These are phyloP conservation scores for Xylariaceae sp. DNA, from an alignment of 2,329 filamentous ascomycete genomes.

Conservation along the genomic window DNA sequence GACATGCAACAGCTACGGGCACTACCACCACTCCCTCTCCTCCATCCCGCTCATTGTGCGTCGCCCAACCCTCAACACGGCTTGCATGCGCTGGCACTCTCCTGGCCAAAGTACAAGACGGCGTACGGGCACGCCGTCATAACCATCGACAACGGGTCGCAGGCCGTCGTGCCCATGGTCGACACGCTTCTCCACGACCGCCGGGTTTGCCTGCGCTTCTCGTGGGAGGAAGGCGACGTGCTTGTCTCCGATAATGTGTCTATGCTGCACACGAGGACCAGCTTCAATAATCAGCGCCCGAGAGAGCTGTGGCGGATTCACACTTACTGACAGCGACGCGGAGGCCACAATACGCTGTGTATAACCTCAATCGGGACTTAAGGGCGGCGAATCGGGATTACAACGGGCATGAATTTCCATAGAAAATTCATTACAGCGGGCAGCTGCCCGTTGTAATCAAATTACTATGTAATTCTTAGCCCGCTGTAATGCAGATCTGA, in stretches of 20 bases:
- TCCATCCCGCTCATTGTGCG: neutral
- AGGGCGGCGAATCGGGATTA: too few relatives aligned
- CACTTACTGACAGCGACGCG: neutral
- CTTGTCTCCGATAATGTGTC: neutral
- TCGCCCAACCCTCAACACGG: neutral
- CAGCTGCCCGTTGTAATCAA: too few relatives aligned
- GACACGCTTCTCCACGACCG: neutral
- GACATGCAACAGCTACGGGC: neutral
- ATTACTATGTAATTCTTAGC: too few relatives aligned
- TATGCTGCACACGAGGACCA: neutral
- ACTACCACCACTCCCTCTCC: neutral
- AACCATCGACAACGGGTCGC: neutral
- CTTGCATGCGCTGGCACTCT: neutral
- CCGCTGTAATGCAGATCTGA: too few relatives aligned
- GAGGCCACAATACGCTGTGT: too few relatives aligned
- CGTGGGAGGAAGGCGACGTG: neutral
- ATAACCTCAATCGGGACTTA: too few relatives aligned
- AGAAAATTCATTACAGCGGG: too few relatives aligned
- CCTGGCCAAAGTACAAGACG: neutral
- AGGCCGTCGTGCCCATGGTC: neutral
- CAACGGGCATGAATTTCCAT: too few relatives aligned
- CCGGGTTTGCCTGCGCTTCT: constrained; percentile 1
- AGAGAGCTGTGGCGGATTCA: constrained; percentile 1
- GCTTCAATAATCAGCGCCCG: neutral
- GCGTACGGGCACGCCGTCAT: neutral